phyloP scores from a whole-genome alignment of 169 alveolate species.

The Plasmodium vivax region DNA sequence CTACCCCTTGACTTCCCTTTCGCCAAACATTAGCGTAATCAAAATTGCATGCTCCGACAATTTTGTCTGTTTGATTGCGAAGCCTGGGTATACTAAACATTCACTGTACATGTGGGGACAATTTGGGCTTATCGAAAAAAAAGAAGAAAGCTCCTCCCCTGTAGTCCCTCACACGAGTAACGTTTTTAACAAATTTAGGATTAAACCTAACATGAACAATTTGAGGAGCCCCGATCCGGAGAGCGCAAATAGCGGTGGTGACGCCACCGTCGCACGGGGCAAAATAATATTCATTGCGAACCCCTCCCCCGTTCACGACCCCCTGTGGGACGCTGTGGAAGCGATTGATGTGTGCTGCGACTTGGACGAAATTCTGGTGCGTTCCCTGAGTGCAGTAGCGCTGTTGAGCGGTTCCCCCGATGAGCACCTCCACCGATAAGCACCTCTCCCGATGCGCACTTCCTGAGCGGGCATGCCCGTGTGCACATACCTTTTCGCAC shows the following conservation, averaged over 20 bases:
- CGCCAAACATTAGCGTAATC: conserved; percentile 47
- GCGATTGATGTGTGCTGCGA: conserved; percentile 70
- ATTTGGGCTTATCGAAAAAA: conserved; percentile 47
- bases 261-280: not conserved
- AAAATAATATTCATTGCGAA: conserved; percentile 55
- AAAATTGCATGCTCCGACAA: conserved; percentile 73
- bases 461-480: not conserved
- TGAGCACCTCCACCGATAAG: too few species aligned
- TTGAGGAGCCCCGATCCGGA: not conserved
- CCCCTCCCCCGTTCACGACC: conserved; percentile 61
- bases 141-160: conserved; percentile 4
- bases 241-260: not conserved
- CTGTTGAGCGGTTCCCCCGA: not conserved
- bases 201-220: conserved; percentile 29
- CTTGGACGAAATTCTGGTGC: conserved; percentile 68
- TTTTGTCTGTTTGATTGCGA: conserved; percentile 60
- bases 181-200: conserved; percentile 43
- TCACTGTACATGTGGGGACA: conserved; percentile 74
- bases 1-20: conserved; percentile 49
- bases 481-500: not conserved
- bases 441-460: not conserved
- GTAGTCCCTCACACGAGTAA: not conserved
- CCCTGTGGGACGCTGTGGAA: conserved; percentile 32
- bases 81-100: conserved; percentile 16
- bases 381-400: not conserved